Conservation (phyloP, 192 early-diverging fungal species). For the Backusella psychrophila region DNA sequence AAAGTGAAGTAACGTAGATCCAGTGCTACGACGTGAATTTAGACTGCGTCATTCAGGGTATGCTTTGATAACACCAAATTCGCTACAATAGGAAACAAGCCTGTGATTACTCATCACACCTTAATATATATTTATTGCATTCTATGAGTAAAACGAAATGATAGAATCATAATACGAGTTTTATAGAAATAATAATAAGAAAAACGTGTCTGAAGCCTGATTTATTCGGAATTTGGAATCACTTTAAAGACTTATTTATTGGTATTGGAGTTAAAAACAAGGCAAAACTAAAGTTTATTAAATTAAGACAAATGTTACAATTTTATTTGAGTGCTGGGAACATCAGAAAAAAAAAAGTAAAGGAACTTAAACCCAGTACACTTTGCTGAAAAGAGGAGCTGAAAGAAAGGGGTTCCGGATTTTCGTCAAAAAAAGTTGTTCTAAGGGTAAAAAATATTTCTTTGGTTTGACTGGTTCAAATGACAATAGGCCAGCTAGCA, state of each 20-base stretch:
- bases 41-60: background rate
- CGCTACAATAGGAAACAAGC: background rate
- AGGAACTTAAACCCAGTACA: background rate
- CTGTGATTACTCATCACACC: background rate
- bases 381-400: background rate
- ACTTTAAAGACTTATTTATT: background rate
- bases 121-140: background rate
- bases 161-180: background rate
- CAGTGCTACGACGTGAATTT: background rate
- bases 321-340: background rate
- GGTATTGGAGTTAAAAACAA: background rate
- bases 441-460: background rate
- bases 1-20: background rate
- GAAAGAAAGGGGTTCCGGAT: background rate
- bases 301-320: background rate
- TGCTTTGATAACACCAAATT: background rate
- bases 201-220: background rate
- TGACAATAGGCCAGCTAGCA: background rate
- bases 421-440: background rate
- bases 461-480: background rate
- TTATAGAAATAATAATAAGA: background rate
- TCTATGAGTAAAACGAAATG: background rate
- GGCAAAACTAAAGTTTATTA: background rate
- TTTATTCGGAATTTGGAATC: background rate
- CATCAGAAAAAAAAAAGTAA: background rate